These are phyloP conservation scores for Candida odintsovae DNA, from an alignment of 805 yeast genomes.

Conservation along the genomic window DNA sequence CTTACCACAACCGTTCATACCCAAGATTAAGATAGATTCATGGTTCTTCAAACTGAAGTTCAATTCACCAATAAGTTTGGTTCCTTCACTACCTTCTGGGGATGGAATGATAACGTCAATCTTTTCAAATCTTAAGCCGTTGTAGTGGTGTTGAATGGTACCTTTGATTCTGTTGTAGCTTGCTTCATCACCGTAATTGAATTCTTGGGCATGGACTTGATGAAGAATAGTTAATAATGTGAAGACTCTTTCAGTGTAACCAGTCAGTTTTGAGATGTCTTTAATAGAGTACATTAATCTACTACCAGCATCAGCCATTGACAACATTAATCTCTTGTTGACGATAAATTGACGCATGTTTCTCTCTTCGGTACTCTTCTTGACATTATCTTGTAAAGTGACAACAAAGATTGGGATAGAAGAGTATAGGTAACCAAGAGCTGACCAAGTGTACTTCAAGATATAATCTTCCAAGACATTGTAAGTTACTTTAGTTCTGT, in stretches of 20 bases:
- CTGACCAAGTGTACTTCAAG: slow-evolving; percentile 91
- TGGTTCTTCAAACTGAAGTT: slow-evolving; percentile 44
- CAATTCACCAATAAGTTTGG: slow-evolving; percentile 55
- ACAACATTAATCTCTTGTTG: slow-evolving; percentile 83
- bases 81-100: slow-evolving; percentile 50
- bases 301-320: slow-evolving; percentile 93
- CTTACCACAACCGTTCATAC: slow-evolving; percentile 88
- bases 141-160: slow-evolving; percentile 69
- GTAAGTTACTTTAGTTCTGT: slow-evolving; percentile 58
- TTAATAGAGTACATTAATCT: slow-evolving; percentile 91
- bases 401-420: slow-evolving; percentile 81
- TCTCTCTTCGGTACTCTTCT: slow-evolving; percentile 34
- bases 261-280: slow-evolving; percentile 85
- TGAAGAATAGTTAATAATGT: slow-evolving; percentile 71
- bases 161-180: slow-evolving; percentile 60
- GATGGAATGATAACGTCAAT: slow-evolving; percentile 81
- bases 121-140: slow-evolving; percentile 78
- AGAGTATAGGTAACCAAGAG: slow-evolving; percentile 87
- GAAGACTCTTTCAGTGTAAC: slow-evolving; percentile 84
- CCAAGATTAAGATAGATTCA: slow-evolving; percentile 72
- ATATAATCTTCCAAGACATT: slow-evolving; percentile 79
- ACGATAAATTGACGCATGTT: slow-evolving; percentile 86
- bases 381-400: slow-evolving; percentile 25
- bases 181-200: slow-evolving; percentile 33
- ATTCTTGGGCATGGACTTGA: slow-evolving; percentile 61